These are phyloP conservation scores for Chaetomiaceae sp. DNA, from an alignment of 2,329 filamentous ascomycete species.

Conservation along the genomic window DNA sequence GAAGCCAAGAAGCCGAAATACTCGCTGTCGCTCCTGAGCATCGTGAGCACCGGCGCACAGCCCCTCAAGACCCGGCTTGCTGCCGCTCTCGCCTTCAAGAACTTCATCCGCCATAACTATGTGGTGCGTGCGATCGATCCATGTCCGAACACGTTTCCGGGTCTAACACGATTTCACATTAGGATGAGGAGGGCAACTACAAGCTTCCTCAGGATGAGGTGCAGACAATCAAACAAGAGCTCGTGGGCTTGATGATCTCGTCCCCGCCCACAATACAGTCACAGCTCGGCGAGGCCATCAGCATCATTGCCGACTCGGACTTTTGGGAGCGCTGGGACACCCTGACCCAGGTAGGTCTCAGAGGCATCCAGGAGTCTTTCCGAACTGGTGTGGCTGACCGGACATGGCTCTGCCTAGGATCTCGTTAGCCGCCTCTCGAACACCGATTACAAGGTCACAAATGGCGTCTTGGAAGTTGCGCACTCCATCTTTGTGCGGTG, in stretches of 20 bases:
- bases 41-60: conserved; percentile 71
- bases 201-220: conserved; percentile 82
- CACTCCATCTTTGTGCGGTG: conserved; percentile 97
- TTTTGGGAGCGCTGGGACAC: conserved; percentile 97
- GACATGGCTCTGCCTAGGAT: conserved; percentile 49
- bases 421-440: conserved; percentile 81
- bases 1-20: conserved; percentile 83
- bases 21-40: conserved; percentile 81
- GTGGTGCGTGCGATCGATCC: conserved; percentile 51
- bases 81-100: conserved; percentile 94
- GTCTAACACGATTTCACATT: neutral
- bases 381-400: neutral
- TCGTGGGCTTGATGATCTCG: conserved; percentile 94
- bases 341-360: conserved; percentile 66
- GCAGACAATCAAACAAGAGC: conserved; percentile 82
- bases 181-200: conserved; percentile 91
- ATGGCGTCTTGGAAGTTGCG: conserved; percentile 91
- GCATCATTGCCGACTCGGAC: conserved; percentile 94
- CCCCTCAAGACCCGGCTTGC: conserved; percentile 77
- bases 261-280: conserved; percentile 83
- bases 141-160: too few species aligned
- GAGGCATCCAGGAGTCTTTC: neutral
- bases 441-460: conserved; percentile 78
- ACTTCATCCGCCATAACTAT: conserved; percentile 93
- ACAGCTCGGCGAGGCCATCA: conserved; percentile 94